Conservation (phyloP, 805 yeast genomes). For the Saccharomyces eubayanus region DNA sequence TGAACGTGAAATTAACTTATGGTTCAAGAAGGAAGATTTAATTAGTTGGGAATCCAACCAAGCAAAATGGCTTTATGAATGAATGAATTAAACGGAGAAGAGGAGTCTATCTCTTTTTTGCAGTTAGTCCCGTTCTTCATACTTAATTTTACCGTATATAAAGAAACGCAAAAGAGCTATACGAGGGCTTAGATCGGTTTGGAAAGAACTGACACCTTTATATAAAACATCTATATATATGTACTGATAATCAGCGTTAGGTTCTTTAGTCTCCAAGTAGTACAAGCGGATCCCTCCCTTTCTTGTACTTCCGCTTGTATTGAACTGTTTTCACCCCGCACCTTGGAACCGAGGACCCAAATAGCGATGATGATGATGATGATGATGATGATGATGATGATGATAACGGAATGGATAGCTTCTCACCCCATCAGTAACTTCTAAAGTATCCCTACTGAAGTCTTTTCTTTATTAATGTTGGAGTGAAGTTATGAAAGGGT, state of each 20-base stretch:
- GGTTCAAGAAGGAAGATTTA: conserved; percentile 98
- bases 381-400: neutral
- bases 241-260: too few relatives aligned
- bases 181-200: too few relatives aligned
- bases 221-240: too few relatives aligned
- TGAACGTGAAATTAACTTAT: conserved; percentile 85
- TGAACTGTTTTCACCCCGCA: too few relatives aligned
- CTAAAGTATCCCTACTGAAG: neutral
- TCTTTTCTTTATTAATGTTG: neutral
- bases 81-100: conserved; percentile 22
- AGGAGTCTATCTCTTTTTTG: neutral
- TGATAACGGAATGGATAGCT: neutral
- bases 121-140: neutral
- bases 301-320: too few relatives aligned
- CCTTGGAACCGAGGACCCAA: too few relatives aligned
- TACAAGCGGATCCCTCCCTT: too few relatives aligned
- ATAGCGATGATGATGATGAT: neutral
- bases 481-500: neutral
- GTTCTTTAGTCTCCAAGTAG: too few relatives aligned
- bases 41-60: conserved; percentile 82
- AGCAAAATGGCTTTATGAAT: conserved; percentile 91
- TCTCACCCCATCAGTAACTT: neutral
- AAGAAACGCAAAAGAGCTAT: neutral
- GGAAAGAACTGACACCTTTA: too few relatives aligned
- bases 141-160: neutral